Conservation (phyloP, 1,284 basidiomycete species). For the Heterobasidion occidentale region DNA sequence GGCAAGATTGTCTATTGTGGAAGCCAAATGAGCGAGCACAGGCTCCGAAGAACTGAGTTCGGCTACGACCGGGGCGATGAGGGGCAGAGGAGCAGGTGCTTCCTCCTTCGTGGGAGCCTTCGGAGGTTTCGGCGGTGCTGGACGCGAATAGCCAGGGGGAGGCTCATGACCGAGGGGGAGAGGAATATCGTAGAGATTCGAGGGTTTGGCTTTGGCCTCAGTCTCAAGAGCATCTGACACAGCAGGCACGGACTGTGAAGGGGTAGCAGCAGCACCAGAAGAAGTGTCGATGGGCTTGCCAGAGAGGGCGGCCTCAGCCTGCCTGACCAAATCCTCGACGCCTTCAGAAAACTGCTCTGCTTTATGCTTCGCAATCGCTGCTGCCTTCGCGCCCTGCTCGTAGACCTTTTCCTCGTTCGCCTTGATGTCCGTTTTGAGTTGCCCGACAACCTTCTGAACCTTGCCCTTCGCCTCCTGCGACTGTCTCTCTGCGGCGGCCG, state of each 20-base stretch:
- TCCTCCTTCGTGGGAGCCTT: conserved; percentile 26
- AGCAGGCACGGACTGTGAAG: conserved; percentile 22
- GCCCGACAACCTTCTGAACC: conserved; percentile 35
- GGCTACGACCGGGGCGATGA: conserved; percentile 76
- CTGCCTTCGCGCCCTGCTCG: conserved; percentile 32
- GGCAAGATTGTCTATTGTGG: conserved; percentile 90
- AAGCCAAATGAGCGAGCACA: conserved; percentile 86
- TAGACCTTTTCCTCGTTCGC: conserved; percentile 30
- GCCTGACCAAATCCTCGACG: conserved; percentile 53
- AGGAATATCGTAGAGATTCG: conserved; percentile 60
- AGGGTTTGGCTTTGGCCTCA: conserved; percentile 22
- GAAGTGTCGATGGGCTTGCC: conserved; percentile 28
- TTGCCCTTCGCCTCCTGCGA: conserved; percentile 36
- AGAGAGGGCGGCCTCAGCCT: conserved; percentile 63
- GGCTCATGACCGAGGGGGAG: conserved; percentile 88
- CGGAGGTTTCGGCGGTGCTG: conserved; percentile 26
- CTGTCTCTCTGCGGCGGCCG: conserved; percentile 26
- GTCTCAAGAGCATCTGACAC: conserved; percentile 20
- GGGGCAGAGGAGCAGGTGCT: conserved; percentile 48
- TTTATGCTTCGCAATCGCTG: conserved; percentile 38
- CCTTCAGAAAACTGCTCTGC: conserved; percentile 51
- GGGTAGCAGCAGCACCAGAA: conserved; percentile 24
- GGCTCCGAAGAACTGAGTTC: conserved; percentile 75
- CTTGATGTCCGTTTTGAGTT: conserved; percentile 43
- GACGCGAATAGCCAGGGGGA: conserved; percentile 76